Evolutionary conservation across 768 basidiomycete species (phyloP), one percentile per base, ranked within the genome.

Genomic region (Calocera viscosa): DNA sequence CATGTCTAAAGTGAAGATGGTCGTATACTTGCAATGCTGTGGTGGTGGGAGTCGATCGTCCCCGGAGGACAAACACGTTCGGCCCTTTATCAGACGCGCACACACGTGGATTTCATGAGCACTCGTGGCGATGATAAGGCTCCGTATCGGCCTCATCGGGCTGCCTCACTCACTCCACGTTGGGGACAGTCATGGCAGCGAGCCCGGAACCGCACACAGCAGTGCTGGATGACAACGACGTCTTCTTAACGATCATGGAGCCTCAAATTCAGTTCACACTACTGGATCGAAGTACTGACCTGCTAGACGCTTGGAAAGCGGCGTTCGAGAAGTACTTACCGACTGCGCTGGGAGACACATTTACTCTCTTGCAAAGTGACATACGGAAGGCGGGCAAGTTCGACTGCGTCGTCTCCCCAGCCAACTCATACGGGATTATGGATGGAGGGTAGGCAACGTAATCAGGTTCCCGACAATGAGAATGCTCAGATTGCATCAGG

Each of bases 391-490:
- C 53, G 10, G 53, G 53, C 11, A 60, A 12, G 30, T 60, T 16
- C 19, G 73, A 75, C 67, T 75, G 74, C 65, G 64, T 74, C 16
- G 73, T 74, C 30, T 74, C 74, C n/a, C 74, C 73, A 10, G 74
- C 72, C 11, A 75, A 74, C 60, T 73, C 74, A 1, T 73, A 69
- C 53, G 74, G 74, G 24, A 72, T 71, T 40, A 72, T 74, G 68
- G 74, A 75, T 66, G 73, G 74, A 22, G 73, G 72, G 74, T 74
- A 22, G 66, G 70, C 26, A 22, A 34, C 1, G 1, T 33, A n/a
- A 16, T 26, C 33, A 12, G 2, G 11, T 16, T 30, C 5, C 5
- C 30, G 14, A 10, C 8, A 26, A 11, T 26, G 11, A 10, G 8
- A 5, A 26, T 16, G 53, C 26, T 49, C 26, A 41, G n/a, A 66